phyloP scores from a whole-genome alignment of 805 yeast species.

The Cyberlindnera amylophila region DNA sequence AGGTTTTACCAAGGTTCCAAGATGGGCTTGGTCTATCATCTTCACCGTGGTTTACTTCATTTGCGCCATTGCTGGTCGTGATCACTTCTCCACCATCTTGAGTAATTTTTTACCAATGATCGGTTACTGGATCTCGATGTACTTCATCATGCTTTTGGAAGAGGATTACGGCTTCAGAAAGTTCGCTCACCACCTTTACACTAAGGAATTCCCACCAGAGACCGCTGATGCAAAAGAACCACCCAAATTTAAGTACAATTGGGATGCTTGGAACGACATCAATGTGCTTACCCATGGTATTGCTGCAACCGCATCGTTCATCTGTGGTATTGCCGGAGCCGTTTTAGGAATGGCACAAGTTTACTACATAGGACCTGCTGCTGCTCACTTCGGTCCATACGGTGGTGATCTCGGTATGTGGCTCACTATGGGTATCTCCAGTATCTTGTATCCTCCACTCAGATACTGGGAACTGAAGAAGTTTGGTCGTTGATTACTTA shows the following conservation, averaged over 20 bases:
- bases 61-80: conserved; percentile 73
- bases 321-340: conserved; percentile 75
- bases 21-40: conserved; percentile 70
- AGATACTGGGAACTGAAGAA: conserved; percentile 61
- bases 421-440: conserved; percentile 69
- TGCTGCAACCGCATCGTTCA: conserved; percentile 66
- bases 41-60: conserved; percentile 62
- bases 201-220: conserved; percentile 36
- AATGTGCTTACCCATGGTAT: conserved; percentile 59
- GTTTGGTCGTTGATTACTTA: conserved; percentile 42
- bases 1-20: conserved; percentile 56
- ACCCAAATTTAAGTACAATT: conserved; percentile 51
- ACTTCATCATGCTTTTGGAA: conserved; percentile 60
- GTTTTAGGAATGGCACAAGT: conserved; percentile 86
- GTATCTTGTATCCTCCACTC: conserved; percentile 54
- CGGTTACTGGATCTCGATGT: conserved; percentile 87
- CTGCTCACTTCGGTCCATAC: conserved; percentile 50
- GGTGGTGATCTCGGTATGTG: conserved; percentile 83
- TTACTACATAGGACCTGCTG: conserved; percentile 79
- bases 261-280: conserved; percentile 67
- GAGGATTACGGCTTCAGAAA: conserved; percentile 71
- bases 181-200: conserved; percentile 37
- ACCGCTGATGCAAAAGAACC: conserved; percentile 17
- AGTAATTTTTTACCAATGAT: conserved; percentile 86
- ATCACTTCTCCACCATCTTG: conserved; percentile 66